These are phyloP conservation scores for Penicillium sp. DNA, from an alignment of 2,329 filamentous ascomycete genomes.

Conservation along the genomic window DNA sequence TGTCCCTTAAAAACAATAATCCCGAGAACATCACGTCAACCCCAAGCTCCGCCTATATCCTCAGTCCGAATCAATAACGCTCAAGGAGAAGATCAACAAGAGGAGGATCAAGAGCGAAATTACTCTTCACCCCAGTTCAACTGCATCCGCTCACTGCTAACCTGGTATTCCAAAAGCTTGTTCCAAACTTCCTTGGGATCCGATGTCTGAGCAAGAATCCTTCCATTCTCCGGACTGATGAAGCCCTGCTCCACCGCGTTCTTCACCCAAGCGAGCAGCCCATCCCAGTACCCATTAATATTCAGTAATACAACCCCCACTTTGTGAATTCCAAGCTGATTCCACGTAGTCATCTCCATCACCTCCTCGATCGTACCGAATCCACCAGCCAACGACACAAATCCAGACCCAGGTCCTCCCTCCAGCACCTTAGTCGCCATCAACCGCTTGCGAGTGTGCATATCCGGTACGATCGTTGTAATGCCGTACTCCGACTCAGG, in stretches of 20 bases:
- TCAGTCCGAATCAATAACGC: not conserved
- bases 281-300: constrained; percentile 89
- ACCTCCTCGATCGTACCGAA: constrained; percentile 96
- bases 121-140: constrained; percentile 76
- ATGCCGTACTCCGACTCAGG: constrained; percentile 64
- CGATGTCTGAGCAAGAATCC: constrained; percentile 76
- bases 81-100: not conserved
- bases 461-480: constrained; percentile 88
- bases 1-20: not conserved
- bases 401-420: constrained; percentile 80
- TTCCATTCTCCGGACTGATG: constrained; percentile 66
- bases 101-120: not conserved
- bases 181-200: constrained; percentile 71
- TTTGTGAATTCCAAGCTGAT: constrained; percentile 90
- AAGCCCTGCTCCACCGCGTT: constrained; percentile 76
- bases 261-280: constrained; percentile 77
- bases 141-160: constrained; percentile 72
- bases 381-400: constrained; percentile 83
- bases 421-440: constrained; percentile 87
- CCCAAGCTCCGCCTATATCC: not conserved
- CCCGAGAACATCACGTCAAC: not conserved
- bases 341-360: constrained; percentile 92
- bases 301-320: constrained; percentile 80
- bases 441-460: constrained; percentile 93
- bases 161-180: constrained; percentile 71